These are phyloP conservation scores for Entomortierella chlamydospora DNA, from an alignment of 192 early-diverging fungal genomes.

Conservation along the genomic window DNA sequence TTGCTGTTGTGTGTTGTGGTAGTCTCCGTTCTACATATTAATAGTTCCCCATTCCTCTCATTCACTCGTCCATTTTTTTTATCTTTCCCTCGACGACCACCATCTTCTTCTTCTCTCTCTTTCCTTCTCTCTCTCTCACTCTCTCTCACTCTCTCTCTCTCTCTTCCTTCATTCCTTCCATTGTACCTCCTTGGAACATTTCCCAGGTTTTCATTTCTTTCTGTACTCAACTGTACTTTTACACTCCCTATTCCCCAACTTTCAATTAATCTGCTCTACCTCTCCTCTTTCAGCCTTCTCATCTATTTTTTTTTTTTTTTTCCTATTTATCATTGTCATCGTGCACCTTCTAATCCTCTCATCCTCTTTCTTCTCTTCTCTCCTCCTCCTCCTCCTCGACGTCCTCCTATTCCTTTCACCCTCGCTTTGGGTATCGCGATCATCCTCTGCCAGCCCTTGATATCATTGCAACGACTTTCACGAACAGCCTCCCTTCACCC, in stretches of 20 bases:
- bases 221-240: no score
- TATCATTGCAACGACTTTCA: conserved; percentile 36
- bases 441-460: conserved; percentile 11
- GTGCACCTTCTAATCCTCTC: background rate
- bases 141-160: background rate
- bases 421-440: background rate
- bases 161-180: background rate
- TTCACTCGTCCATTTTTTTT: no score
- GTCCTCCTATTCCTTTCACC: background rate
- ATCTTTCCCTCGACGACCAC: no score
- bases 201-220: no score
- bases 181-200: background rate
- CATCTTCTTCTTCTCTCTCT: background rate
- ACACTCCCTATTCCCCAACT: no score
- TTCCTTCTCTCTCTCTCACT: conserved; percentile 1
- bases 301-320: background rate
- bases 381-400: background rate
- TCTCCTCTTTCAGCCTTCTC: background rate
- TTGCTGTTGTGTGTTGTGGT: no score
- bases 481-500: conserved; percentile 34
- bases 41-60: no score
- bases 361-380: background rate
- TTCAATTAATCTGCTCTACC: no score
- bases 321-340: no score
- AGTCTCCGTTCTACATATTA: no score